Base-by-base conservation (phyloP, 2,329 filamentous ascomycete species). In the Penicillium occitanis region DNA sequence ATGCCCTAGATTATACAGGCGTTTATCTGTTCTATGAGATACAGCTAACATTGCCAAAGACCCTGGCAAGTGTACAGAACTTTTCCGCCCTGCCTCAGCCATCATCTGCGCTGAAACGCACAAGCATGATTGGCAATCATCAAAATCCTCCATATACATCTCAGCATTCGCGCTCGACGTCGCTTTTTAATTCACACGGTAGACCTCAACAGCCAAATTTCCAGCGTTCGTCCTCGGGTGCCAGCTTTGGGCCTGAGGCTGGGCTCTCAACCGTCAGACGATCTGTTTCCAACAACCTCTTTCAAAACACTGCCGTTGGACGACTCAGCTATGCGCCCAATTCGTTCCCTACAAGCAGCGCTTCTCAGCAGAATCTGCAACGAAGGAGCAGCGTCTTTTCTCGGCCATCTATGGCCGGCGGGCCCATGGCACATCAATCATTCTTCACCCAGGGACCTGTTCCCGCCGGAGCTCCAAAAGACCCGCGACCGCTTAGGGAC, bases 371-470 rank as follows among this genome's bases (percentile, higher is more conserved):
- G 22, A 63, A 79, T 70, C 77, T 86, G 40, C 85, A 88, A 70
- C 79, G 87, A 63, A 79, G 95, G 70, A 98, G 94, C 81, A 98
- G 94, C 75, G 89, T 97, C 70, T 88, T 92, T 80, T 86, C 87
- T 4, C 86, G 91, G n/a, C 86, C 88, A 13, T 93, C 91, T 1
- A 86, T 84, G 14, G 83, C 81, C 53, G 91, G 88, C 1, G 65
- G 65, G 22, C 85, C 87, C n/a, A 85, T 87, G 71, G 86, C 83
- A 61, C 91, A 95, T 72, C 93, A 97, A 77, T 97, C 92, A 68
- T 98, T 99, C 83, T 99, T 99, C 79, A 91, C 93, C 71, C 91
- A 93, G 69, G 91, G 89, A 25, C 92, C 92, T 3, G 88, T 90
- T 66, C 87, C 91, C 3, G 92, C 93, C 1, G 92, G 91, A 66